Conservation (phyloP, 495 filamentous ascomycete genomes). For the Penicillium waksmanii region DNA sequence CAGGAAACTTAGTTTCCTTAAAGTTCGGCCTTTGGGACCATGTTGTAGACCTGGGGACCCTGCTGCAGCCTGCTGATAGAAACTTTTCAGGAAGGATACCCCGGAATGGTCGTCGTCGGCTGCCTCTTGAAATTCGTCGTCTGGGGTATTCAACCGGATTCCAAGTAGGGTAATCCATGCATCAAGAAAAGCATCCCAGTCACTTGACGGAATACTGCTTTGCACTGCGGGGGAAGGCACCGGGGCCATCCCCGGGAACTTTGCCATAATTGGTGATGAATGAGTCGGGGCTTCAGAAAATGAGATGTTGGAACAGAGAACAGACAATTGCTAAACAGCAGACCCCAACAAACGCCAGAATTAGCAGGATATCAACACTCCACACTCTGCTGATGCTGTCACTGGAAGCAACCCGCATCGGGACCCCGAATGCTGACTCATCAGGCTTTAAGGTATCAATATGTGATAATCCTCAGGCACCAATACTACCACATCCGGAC, state of each 20-base stretch:
- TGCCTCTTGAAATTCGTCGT: constrained; percentile 51
- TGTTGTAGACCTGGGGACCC: constrained; percentile 42
- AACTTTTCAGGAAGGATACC: constrained; percentile 62
- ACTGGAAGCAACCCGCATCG: constrained; percentile 2
- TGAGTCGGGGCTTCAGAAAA: not conserved
- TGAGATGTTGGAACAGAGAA: not conserved
- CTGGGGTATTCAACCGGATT: constrained; percentile 62
- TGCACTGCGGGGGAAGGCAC: constrained; percentile 73
- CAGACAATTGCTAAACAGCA: not conserved
- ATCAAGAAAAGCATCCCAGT: constrained; percentile 80
- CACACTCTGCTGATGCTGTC: constrained; percentile 6
- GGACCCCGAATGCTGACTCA: constrained; percentile 30
- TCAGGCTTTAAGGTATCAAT: not conserved
- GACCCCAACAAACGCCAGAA: not conserved
- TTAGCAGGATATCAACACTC: constrained; percentile 5
- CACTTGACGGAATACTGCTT: constrained; percentile 62
- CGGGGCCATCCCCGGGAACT: constrained; percentile 70
- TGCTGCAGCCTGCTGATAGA: constrained; percentile 54
- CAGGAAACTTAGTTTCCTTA: constrained; percentile 66
- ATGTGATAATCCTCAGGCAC: not conserved
- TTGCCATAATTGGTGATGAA: constrained; percentile 34
- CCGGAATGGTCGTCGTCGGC: constrained; percentile 60
- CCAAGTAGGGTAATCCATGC: constrained; percentile 72
- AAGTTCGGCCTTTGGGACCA: constrained; percentile 50
- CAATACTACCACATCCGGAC: constrained; percentile 22